Conservation (phyloP, 1,284 basidiomycete genomes). For the Malassezia sp. region DNA sequence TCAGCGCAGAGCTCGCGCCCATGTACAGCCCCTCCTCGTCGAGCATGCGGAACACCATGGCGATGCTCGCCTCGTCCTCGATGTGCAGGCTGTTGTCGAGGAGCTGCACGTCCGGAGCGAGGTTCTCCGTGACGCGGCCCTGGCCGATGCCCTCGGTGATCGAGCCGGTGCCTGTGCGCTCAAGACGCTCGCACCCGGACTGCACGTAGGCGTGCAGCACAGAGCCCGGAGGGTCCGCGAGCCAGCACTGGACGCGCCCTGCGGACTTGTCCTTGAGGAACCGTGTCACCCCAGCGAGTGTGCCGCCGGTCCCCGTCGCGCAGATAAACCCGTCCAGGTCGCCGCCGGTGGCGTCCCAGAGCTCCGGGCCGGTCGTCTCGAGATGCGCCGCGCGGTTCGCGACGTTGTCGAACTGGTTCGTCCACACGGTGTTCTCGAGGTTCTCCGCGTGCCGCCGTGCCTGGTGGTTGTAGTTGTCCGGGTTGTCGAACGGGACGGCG, state of each 20-base stretch:
- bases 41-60: constrained; percentile 83
- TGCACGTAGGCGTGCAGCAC: constrained; percentile 77
- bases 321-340: constrained; percentile 80
- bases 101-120: constrained; percentile 66
- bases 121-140: constrained; percentile 88
- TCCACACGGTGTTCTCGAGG: constrained; percentile 91
- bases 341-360: constrained; percentile 79
- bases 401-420: constrained; percentile 97
- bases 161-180: constrained; percentile 69
- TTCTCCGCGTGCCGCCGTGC: constrained; percentile 72
- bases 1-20: constrained; percentile 88
- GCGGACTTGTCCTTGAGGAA: constrained; percentile 72
- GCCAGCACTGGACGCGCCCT: constrained; percentile 75
- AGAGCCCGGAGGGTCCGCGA: constrained; percentile 91
- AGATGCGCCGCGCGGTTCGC: constrained; percentile 78
- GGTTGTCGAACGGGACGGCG: constrained; percentile 91
- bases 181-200: constrained; percentile 62
- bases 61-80: constrained; percentile 77
- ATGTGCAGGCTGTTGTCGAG: constrained; percentile 74
- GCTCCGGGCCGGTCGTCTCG: constrained; percentile 83
- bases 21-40: constrained; percentile 89
- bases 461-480: constrained; percentile 96
- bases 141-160: constrained; percentile 99
- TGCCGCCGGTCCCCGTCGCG: constrained; percentile 89
- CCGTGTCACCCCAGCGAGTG: constrained; percentile 75